Conservation (phyloP, 768 basidiomycete species). For the Daedaleopsis nitida region DNA sequence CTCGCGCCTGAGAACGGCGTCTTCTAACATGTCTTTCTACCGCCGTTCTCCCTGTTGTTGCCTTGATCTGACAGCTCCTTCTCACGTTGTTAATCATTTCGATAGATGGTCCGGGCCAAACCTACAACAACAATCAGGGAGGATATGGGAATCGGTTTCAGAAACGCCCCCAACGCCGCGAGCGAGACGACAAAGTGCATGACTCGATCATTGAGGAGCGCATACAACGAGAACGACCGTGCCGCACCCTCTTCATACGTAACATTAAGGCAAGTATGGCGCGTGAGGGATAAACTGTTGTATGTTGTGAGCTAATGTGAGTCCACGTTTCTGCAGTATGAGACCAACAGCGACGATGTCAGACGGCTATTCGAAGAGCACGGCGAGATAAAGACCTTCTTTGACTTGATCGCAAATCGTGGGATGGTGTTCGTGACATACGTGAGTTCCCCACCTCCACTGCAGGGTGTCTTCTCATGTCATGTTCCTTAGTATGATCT, state of each 20-base stretch:
- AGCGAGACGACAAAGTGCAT: slow-evolving; percentile 88
- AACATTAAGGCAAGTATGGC: slow-evolving; percentile 90
- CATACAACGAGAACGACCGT: slow-evolving; percentile 90
- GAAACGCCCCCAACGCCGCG: slow-evolving; percentile 62
- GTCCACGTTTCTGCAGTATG: slow-evolving; percentile 58
- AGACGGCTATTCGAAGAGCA: slow-evolving; percentile 87
- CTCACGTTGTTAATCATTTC: slow-evolving; percentile 32
- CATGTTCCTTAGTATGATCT: slow-evolving; percentile 71
- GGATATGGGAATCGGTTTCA: slow-evolving; percentile 38
- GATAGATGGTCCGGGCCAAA: slow-evolving; percentile 65
- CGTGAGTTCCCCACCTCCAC: slow-evolving; percentile 56
- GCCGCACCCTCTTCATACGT: slow-evolving; percentile 94
- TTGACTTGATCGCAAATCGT: slow-evolving; percentile 89
- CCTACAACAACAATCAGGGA: slow-evolving; percentile 56
- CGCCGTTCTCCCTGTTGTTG: slow-evolving; percentile 2
- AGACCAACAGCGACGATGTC: slow-evolving; percentile 85
- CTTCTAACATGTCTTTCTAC: background rate
- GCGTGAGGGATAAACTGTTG: background rate
- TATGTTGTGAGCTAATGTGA: slow-evolving; percentile 8
- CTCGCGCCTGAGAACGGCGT: background rate
- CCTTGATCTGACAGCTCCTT: slow-evolving; percentile 7
- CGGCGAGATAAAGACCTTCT: slow-evolving; percentile 96
- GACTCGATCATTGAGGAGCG: slow-evolving; percentile 93
- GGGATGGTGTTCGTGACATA: slow-evolving; percentile 99
- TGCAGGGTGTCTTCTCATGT: background rate